Evolutionary conservation across 1,139 yeast species (phyloP).

Genomic region (Nakaseomyces uthaithaninus): DNA sequence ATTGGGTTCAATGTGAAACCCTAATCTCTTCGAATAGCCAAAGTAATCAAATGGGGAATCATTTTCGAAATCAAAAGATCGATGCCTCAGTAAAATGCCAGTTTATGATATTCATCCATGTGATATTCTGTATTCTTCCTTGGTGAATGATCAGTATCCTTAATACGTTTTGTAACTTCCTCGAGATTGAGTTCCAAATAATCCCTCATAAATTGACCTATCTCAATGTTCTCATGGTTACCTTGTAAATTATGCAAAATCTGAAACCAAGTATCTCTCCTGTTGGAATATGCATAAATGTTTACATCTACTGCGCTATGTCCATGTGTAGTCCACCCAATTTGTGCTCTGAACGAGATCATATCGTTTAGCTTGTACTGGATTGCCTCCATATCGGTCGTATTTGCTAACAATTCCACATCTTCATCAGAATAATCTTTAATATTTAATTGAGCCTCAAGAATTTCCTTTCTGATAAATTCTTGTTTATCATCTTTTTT

Average conservation of each 20-base stretch:
- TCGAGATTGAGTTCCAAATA: conserved; percentile 49
- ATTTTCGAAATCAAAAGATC: too few species aligned
- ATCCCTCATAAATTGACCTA: conserved; percentile 61
- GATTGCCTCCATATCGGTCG: conserved; percentile 19
- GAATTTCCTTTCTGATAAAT: conserved; percentile 45
- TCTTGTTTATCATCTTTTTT: conserved; percentile 32
- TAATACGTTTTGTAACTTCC: conserved; percentile 42
- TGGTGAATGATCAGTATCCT: conserved; percentile 41
- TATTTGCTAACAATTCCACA: conserved; percentile 32
- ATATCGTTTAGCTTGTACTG: conserved; percentile 47
- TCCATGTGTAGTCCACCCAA: conserved; percentile 86
- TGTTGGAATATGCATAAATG: conserved; percentile 63
- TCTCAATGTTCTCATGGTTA: conserved; percentile 75
- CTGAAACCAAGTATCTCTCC: conserved; percentile 35
- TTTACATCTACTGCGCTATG: conserved; percentile 89
- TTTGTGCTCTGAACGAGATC: conserved; percentile 61
- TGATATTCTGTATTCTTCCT: neutral
- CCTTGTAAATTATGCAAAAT: conserved; percentile 53
- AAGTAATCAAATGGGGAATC: too few species aligned
- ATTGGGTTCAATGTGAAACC: too few species aligned
- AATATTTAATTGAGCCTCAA: conserved; percentile 55
- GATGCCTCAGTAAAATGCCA: neutral
- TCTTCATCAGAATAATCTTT: conserved; percentile 45
- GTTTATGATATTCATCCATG: conserved; percentile 1
- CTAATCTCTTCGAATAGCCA: too few species aligned